Base-by-base conservation (phyloP, 106 monocot species). In the Triglochin maritima region DNA sequence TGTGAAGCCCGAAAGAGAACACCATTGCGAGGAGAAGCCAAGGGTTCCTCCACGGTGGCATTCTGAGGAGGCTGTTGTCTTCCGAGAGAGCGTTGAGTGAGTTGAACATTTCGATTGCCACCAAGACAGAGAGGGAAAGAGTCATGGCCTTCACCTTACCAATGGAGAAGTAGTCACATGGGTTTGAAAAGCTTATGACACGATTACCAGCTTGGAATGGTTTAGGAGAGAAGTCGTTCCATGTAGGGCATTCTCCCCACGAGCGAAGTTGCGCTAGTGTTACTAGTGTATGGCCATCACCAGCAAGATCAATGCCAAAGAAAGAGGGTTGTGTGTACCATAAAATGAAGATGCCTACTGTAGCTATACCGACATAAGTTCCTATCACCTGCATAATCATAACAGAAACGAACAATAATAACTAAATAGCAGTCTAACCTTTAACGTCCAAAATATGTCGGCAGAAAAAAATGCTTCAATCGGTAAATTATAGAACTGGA, bases 31-130 rank as follows among this genome's bases (percentile, higher is more conserved):
- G 52, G 13, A 92, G 78, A 51, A 92, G 81, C 87, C 87, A 91
- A 1, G 87, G 90, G 69, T 91, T 91, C 45, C 65, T 76, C 90
- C 90, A 91, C 10, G 90, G 90, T 44, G 90, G 90, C 87, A 91
- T 85, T 46, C 51, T 57, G 0, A 92, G n/a, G 10, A 92, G 55
- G 69, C 92, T 88, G 56, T 72, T 83, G 5, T 88, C 92, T 65
- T 92, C 92, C 0, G 87, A 88, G 2, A 92, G 61, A 4, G 88
- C 92, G 62, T 87, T 92, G 50, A 92, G 79, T 3, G 92, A 83
- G 60, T 92, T 92, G 60, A 92, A 85, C 92, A 92, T 85, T 73
- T 92, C 88, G 13, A 92, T 85, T 1, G 92, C 71, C 3, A 92
- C 92, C 47, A 92, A 55, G 42, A 92, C 92, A 8, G 92, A 91